Evolutionary conservation across 164 flowering plant species (phyloP).

Genomic region (Euptelea pleiosperma): DNA sequence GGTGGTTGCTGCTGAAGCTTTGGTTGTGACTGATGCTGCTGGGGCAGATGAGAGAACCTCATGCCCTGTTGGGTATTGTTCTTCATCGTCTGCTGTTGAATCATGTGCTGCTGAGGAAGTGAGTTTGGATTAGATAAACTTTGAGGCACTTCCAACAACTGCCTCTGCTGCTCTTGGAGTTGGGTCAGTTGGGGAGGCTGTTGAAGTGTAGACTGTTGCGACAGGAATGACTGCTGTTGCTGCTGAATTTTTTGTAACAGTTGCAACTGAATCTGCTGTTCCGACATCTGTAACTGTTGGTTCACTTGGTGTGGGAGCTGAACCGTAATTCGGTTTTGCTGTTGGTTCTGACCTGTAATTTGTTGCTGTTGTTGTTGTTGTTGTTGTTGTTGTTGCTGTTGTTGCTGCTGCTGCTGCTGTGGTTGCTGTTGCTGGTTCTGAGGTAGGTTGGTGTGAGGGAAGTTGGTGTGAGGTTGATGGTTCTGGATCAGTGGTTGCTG

Average conservation of each 20-base stretch:
- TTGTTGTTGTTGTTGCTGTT: slow-evolving; percentile 29
- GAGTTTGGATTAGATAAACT: slow-evolving; percentile 47
- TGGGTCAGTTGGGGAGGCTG: slow-evolving; percentile 47
- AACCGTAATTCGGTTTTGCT: slow-evolving; percentile 33
- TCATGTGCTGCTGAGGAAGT: slow-evolving; percentile 40
- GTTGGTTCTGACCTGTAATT: slow-evolving; percentile 40
- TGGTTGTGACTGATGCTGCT: slow-evolving; percentile 31
- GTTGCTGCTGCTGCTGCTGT: slow-evolving; percentile 20
- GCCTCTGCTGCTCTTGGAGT: slow-evolving; percentile 68
- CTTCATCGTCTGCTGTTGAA: slow-evolving; percentile 46
- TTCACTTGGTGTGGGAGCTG: slow-evolving; percentile 45
- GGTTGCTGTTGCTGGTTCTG: slow-evolving; percentile 13
- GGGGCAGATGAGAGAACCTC: slow-evolving; percentile 39
- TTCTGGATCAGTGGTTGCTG: slow-evolving; percentile 51
- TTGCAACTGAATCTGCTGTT: slow-evolving; percentile 67
- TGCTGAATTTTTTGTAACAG: slow-evolving; percentile 78
- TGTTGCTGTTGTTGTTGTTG: slow-evolving; percentile 30
- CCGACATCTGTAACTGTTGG: slow-evolving; percentile 58
- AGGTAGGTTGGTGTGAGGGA: slow-evolving; percentile 38
- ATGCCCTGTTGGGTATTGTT: slow-evolving; percentile 39
- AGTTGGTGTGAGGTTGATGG: slow-evolving; percentile 52
- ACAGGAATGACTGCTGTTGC: slow-evolving; percentile 63
- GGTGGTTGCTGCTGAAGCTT: slow-evolving; percentile 55
- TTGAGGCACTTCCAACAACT: slow-evolving; percentile 51
- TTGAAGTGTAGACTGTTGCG: slow-evolving; percentile 55